phyloP scores from a whole-genome alignment of 2,329 filamentous ascomycete species.

The Bertia moriformis region DNA sequence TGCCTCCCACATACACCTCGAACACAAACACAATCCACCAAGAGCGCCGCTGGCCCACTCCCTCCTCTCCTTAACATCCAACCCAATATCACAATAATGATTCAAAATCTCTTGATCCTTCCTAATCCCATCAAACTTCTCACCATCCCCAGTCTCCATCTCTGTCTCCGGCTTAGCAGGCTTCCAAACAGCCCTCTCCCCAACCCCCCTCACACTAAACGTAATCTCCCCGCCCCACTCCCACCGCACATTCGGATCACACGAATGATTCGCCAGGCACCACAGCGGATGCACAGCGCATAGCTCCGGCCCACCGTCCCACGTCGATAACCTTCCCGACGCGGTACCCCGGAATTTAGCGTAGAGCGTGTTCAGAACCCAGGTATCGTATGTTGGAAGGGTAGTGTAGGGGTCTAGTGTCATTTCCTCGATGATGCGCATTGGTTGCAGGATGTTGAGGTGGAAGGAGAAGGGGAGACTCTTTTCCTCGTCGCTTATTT shows the following conservation, averaged over 20 bases:
- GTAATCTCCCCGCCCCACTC: slow-evolving; percentile 40
- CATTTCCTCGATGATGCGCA: slow-evolving; percentile 49
- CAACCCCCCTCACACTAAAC: slow-evolving; percentile 20
- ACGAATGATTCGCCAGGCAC: slow-evolving; percentile 54
- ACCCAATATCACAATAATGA: slow-evolving; percentile 48
- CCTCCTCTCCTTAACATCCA: slow-evolving; percentile 40
- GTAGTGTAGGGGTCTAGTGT: slow-evolving; percentile 40
- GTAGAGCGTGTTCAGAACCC: slow-evolving; percentile 47
- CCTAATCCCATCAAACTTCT: slow-evolving; percentile 22
- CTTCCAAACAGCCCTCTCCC: slow-evolving; percentile 22
- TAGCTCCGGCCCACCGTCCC: slow-evolving; percentile 43
- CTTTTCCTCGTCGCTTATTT: slow-evolving; percentile 5
- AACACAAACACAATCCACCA: slow-evolving; percentile 43
- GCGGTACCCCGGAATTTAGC: slow-evolving; percentile 53
- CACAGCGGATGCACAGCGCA: slow-evolving; percentile 54
- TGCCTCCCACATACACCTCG: slow-evolving; percentile 42
- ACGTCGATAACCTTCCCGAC: slow-evolving; percentile 37
- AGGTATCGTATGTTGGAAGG: slow-evolving; percentile 24
- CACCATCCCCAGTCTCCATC: background rate
- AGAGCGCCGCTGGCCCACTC: slow-evolving; percentile 50
- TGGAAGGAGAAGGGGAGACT: slow-evolving; percentile 46
- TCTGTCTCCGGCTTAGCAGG: too few species aligned
- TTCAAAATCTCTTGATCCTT: slow-evolving; percentile 45
- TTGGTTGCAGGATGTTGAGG: slow-evolving; percentile 39
- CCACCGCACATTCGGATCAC: slow-evolving; percentile 51